Evolutionary conservation across 2,329 filamentous ascomycete genomes (phyloP), one percentile per base, ranked within the genome.

Genomic region (Chaetomium sp.): DNA sequence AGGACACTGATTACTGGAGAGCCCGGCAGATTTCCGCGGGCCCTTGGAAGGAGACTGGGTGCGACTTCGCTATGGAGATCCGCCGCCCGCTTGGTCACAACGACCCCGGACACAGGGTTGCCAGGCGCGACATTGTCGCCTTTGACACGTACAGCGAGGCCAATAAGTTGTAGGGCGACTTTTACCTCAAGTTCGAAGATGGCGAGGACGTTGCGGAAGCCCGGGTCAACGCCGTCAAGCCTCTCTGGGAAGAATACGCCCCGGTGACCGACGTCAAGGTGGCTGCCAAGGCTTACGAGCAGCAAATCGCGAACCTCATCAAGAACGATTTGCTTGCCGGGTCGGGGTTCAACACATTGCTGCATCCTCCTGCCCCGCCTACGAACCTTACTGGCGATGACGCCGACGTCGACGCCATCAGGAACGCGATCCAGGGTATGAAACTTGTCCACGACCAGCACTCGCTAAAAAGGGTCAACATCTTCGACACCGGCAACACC

Each of bases 131-230:
- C 31, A 42, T 38, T 33, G 23, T 23, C 8, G 54, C n/a, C 31
- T 38, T 42, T 33, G 23, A 38, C 31, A 56, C n/a, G 54, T 42
- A 23, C 33, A 16, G 16, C 21, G 21, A 42, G 33, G 9, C 4
- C 31, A 42, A 56, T 21, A 56, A 56, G 33, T 42, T 33, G 54
- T 56, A 56, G 54, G 33, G 54, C 29, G n/a, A 56, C 21, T 56
- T 56, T 23, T 56, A 42, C 21, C 23, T 56, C 31, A 42, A 38
- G 33, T 56, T 56, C 33, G 31, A 38, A 19, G 33, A 56, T 25
- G 19, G 9, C 10, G n/a, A 42, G 23, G 31, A 56, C 8, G 54
- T 42, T 21, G 54, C 54, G 31, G 2, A 5, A 25, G 10, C 19
- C 10, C 54, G 31, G 12, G 31, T 56, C n/a, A 25, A 56, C 3